Evolutionary conservation across 1,284 basidiomycete species (phyloP).

Genomic region (Lentinula novae-zelandiae): DNA sequence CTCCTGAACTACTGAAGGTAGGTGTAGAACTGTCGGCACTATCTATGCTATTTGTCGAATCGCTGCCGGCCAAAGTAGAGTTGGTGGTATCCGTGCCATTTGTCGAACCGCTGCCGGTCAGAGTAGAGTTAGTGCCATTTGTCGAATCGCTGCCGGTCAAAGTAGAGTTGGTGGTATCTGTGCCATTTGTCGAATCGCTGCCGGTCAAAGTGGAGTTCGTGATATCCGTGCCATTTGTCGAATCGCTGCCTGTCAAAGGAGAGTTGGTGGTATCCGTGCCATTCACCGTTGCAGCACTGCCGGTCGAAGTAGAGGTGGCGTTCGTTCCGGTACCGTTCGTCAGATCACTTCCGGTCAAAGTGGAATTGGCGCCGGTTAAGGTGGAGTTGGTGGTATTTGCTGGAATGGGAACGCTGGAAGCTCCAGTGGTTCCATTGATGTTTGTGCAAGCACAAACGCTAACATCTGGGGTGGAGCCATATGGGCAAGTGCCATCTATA

Average conservation of each 20-base stretch:
- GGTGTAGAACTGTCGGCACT: background rate
- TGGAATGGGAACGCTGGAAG: background rate
- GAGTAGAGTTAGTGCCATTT: background rate
- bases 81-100: background rate
- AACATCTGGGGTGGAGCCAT: conserved; percentile 31
- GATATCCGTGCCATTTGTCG: background rate
- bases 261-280: background rate
- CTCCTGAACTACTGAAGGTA: background rate
- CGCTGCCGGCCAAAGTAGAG: background rate
- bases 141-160: background rate
- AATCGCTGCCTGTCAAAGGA: background rate
- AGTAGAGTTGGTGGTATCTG: background rate
- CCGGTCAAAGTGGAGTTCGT: background rate
- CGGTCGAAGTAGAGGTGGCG: background rate
- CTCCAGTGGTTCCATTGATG: background rate
- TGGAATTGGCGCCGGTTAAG: background rate
- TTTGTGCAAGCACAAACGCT: conserved; percentile 28
- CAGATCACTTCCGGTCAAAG: background rate
- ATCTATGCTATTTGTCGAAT: background rate
- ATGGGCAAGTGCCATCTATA: conserved; percentile 38
- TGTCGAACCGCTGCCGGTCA: background rate
- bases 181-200: background rate
- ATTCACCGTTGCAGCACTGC: background rate
- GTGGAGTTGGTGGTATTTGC: background rate
- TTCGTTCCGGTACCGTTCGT: background rate